These are phyloP conservation scores for Kazachstania bromeliacearum DNA, from an alignment of 805 yeast genomes.

Conservation along the genomic window DNA sequence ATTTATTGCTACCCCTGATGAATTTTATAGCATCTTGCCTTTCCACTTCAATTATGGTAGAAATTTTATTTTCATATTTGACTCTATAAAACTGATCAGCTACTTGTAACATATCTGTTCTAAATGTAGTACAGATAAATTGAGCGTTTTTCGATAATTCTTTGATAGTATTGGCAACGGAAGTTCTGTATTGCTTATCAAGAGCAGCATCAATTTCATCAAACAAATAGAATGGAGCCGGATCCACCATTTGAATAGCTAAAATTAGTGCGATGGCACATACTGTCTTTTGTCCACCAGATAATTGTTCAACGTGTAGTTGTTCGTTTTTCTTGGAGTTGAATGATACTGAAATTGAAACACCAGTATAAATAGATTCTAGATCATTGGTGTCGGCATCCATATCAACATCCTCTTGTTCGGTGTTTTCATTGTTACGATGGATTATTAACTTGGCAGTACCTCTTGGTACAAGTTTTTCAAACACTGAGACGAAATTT, in stretches of 20 bases:
- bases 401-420: constrained; percentile 15
- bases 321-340: constrained; percentile 81
- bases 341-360: constrained; percentile 80
- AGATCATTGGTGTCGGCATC: constrained; percentile 8
- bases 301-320: constrained; percentile 77
- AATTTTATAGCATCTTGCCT: constrained; percentile 72
- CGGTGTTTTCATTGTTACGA: constrained; percentile 22
- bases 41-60: constrained; percentile 62
- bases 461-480: constrained; percentile 75
- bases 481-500: constrained; percentile 68
- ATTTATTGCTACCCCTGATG: constrained; percentile 48
- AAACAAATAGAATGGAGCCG: constrained; percentile 92
- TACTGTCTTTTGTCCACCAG: constrained; percentile 96
- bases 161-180: constrained; percentile 71
- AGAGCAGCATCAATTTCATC: constrained; percentile 96
- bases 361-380: constrained; percentile 53
- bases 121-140: constrained; percentile 91
- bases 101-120: constrained; percentile 83
- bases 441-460: constrained; percentile 64
- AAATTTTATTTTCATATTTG: constrained; percentile 69
- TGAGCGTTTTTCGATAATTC: constrained; percentile 64
- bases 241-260: constrained; percentile 91
- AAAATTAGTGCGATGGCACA: constrained; percentile 91
- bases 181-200: constrained; percentile 81
- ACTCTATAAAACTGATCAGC: constrained; percentile 88